Evolutionary conservation across 371 early-diverging fungal species (phyloP).

Genomic region (Polyrhizophydium stewartii): DNA sequence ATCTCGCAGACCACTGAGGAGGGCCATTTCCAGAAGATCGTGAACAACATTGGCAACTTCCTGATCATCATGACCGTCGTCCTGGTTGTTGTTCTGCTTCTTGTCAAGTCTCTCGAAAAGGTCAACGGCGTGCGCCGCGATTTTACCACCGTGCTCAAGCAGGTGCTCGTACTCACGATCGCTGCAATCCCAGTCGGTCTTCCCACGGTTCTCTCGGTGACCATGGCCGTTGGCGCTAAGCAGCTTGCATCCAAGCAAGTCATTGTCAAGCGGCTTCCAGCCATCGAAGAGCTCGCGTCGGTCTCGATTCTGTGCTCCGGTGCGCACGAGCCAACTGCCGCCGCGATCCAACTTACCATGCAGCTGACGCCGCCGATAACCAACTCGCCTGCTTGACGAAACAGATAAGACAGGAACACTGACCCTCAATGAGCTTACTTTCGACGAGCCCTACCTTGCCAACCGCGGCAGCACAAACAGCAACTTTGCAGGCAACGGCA

Average conservation of each 20-base stretch:
- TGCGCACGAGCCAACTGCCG: too few species aligned
- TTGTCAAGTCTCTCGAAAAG: constrained; percentile 31
- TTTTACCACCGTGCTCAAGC: constrained; percentile 65
- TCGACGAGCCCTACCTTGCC: constrained; percentile 69
- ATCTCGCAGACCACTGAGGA: constrained; percentile 73
- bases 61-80: constrained; percentile 70
- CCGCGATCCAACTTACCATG: too few species aligned
- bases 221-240: constrained; percentile 92
- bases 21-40: constrained; percentile 84
- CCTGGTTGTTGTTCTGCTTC: constrained; percentile 67
- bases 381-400: too few species aligned
- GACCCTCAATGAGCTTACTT: constrained; percentile 85
- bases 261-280: constrained; percentile 88
- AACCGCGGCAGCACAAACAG: constrained; percentile 29
- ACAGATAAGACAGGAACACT: constrained; percentile 90
- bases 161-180: constrained; percentile 83
- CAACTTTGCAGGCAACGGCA: constrained; percentile 20
- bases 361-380: too few species aligned
- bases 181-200: constrained; percentile 95
- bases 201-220: constrained; percentile 91
- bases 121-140: constrained; percentile 9
- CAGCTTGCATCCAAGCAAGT: constrained; percentile 87
- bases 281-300: constrained; percentile 92
- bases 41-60: constrained; percentile 87
- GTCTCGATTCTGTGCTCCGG: constrained; percentile 82